phyloP scores from a whole-genome alignment of 805 yeast genomes.

The Cyberlindnera xishuangbannaensis region DNA sequence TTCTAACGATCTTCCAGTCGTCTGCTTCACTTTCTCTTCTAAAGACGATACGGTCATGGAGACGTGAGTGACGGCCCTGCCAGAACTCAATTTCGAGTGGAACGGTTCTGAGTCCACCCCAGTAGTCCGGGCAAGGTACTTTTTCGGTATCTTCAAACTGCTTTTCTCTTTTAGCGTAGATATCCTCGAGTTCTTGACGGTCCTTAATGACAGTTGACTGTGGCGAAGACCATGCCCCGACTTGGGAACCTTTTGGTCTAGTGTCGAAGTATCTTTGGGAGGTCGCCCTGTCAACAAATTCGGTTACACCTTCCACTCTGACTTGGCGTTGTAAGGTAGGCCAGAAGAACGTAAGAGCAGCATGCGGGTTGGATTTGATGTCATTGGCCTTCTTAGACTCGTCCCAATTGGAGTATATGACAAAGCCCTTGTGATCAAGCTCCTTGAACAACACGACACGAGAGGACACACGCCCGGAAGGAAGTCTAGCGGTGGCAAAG shows the following conservation, averaged over 20 bases:
- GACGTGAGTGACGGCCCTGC: constrained; percentile 90
- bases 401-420: constrained; percentile 89
- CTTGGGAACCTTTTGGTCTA: constrained; percentile 86
- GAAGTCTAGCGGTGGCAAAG: constrained; percentile 83
- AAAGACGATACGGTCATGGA: constrained; percentile 84
- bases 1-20: constrained; percentile 60
- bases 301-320: constrained; percentile 82
- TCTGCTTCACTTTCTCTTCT: constrained; percentile 46
- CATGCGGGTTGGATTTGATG: constrained; percentile 64
- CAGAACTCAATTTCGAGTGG: constrained; percentile 94
- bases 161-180: constrained; percentile 41
- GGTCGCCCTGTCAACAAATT: constrained; percentile 65
- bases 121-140: constrained; percentile 85
- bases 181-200: constrained; percentile 58
- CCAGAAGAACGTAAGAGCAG: constrained; percentile 90
- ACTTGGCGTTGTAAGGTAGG: constrained; percentile 86
- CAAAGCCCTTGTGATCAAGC: constrained; percentile 76
- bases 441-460: constrained; percentile 86
- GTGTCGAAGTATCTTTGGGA: constrained; percentile 74
- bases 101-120: constrained; percentile 91
- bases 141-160: constrained; percentile 57
- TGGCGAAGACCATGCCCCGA: constrained; percentile 97
- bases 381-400: constrained; percentile 78
- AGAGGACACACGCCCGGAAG: constrained; percentile 85
- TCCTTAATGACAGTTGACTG: constrained; percentile 59